Conservation (phyloP, 768 basidiomycete genomes). For the Termitomyces sp. region DNA sequence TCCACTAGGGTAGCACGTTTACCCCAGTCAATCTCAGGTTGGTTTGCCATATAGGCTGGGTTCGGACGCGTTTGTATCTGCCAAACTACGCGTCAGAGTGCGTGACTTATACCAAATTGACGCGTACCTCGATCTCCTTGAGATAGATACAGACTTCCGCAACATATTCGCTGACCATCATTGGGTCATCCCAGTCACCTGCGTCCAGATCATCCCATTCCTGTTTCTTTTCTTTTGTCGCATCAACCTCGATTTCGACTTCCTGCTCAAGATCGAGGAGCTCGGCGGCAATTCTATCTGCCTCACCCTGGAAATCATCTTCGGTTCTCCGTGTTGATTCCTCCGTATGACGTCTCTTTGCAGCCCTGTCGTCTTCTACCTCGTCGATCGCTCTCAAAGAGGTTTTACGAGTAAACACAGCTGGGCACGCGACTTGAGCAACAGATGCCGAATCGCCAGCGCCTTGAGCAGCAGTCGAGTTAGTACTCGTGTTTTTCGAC, state of each 20-base stretch:
- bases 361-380: slow-evolving; percentile 40
- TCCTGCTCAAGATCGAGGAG: slow-evolving; percentile 22
- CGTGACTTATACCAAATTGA: neutral
- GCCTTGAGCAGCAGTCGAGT: slow-evolving; percentile 5
- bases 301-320: slow-evolving; percentile 35
- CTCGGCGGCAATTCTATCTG: slow-evolving; percentile 32
- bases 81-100: slow-evolving; percentile 6
- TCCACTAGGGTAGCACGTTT: slow-evolving; percentile 88
- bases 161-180: slow-evolving; percentile 92
- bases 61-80: slow-evolving; percentile 76
- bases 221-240: slow-evolving; percentile 39
- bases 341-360: slow-evolving; percentile 63
- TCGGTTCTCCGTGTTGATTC: slow-evolving; percentile 16
- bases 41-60: slow-evolving; percentile 77
- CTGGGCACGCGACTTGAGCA: neutral
- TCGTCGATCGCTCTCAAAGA: slow-evolving; percentile 26
- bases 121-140: slow-evolving; percentile 68
- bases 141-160: slow-evolving; percentile 84
- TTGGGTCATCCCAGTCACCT: slow-evolving; percentile 82
- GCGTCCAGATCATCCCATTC: slow-evolving; percentile 83
- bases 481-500: slow-evolving; percentile 4
- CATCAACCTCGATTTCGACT: slow-evolving; percentile 17
- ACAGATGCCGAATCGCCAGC: neutral
- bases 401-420: slow-evolving; percentile 12
- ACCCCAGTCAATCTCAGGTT: slow-evolving; percentile 81